Base-by-base conservation (phyloP, 257 asterid genomes). In the Ocimum tenuiflorum region DNA sequence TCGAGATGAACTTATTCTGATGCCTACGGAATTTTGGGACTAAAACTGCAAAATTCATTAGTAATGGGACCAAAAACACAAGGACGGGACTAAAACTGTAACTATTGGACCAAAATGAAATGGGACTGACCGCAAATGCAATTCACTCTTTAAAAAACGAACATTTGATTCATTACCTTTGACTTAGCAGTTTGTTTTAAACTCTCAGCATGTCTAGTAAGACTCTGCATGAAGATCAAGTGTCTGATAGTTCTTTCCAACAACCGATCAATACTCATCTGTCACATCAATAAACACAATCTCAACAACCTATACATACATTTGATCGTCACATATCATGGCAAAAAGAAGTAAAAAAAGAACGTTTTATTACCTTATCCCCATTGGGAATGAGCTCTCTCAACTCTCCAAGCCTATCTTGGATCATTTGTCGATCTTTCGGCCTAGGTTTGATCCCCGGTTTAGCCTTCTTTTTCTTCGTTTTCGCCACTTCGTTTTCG, bases 231-330 rank as follows among this genome's bases (percentile, higher is more conserved):
- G 87, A 83, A 91, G 78, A 82, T 63, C 87, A 89, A 71, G 82
- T 91, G 92, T 23, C 85, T 78, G 72, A 91, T 84, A 7, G 98
- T 87, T 43, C 78, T 81, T 69, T 82, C 91, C 81, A 91, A 76
- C 80, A 91, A 77, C 29, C 94, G 83, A 46, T 91, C 98, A 23
- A 91, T 91, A 89, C 98, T 91, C 96, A 89, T 84, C 98, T 91
- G 95, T 75, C 57, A n/a, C n/a, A 56, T 60, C 65, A 80, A 1
- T 20, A 65, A 64, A 42, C 24, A 31, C 23, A 17, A 69, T 71
- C 72, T 77, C 78, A 80, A 69, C 29, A 49, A 39, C 52, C 38
- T 57, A 53, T 49, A 58, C 14, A 15, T 36, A 2, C 45, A n/a
- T 0, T 5, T 7, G 8, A 43, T 3, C 18, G 12, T 29, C 49